A percentile compares a stretch with the other conserved stretches of the same genome.
These are phyloP conservation scores for Suillus plorans DNA, from an alignment of 768 basidiomycete species.

Conservation along the genomic window DNA sequence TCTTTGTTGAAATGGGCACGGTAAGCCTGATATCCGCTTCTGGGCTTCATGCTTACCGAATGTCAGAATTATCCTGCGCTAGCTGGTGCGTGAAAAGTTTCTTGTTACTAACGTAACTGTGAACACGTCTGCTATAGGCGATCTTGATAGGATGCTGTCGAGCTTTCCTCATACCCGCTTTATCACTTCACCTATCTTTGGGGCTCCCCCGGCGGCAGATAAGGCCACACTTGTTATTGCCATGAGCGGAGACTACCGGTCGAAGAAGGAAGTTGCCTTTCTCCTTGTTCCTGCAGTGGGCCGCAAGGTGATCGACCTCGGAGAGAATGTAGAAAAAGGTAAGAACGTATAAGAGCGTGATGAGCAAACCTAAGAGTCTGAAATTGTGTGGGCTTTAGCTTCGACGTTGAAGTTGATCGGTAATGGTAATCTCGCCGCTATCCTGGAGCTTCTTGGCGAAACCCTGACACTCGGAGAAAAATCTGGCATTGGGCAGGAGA, in stretches of 20 bases:
- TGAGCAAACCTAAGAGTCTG: background rate
- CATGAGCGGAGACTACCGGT: slow-evolving; percentile 79
- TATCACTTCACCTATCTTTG: slow-evolving; percentile 79
- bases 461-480: slow-evolving; percentile 84
- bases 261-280: slow-evolving; percentile 78
- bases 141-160: slow-evolving; percentile 69
- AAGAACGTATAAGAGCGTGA: background rate
- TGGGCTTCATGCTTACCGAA: slow-evolving; percentile 9
- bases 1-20: slow-evolving; percentile 86
- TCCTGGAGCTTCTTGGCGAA: slow-evolving; percentile 78
- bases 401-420: slow-evolving; percentile 77
- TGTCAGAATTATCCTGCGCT: slow-evolving; percentile 55
- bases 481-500: slow-evolving; percentile 69
- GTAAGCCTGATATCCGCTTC: slow-evolving; percentile 39
- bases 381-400: slow-evolving; percentile 36
- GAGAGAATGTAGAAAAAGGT: slow-evolving; percentile 85
- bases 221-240: slow-evolving; percentile 65
- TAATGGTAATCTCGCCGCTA: slow-evolving; percentile 76
- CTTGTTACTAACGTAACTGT: background rate
- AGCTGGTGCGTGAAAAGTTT: slow-evolving; percentile 35
- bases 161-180: slow-evolving; percentile 57
- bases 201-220: slow-evolving; percentile 65
- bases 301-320: slow-evolving; percentile 76
- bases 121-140: slow-evolving; percentile 37
- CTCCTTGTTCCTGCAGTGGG: slow-evolving; percentile 80